These are phyloP conservation scores for Scytalidium lignicola DNA, from an alignment of 2,329 filamentous ascomycete species.

Conservation along the genomic window DNA sequence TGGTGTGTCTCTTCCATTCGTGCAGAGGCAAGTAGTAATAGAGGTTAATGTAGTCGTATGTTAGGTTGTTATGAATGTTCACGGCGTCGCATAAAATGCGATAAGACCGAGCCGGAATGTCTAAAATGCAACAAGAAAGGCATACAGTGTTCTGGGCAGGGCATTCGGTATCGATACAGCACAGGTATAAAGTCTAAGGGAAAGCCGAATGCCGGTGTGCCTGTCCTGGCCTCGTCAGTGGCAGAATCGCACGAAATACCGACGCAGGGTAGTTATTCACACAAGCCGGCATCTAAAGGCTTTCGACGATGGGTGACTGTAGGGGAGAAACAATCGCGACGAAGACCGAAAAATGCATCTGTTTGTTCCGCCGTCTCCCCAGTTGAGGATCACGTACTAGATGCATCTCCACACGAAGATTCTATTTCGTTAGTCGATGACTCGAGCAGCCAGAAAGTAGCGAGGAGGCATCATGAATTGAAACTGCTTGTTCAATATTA, in stretches of 20 bases:
- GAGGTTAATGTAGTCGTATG: not conserved
- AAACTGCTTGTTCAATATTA: not conserved
- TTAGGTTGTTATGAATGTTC: constrained; percentile 34
- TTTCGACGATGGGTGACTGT: not conserved
- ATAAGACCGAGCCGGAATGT: constrained; percentile 34
- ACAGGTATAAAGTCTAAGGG: constrained; percentile 19
- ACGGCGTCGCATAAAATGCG: constrained; percentile 32
- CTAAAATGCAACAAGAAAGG: constrained; percentile 32
- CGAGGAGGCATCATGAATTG: constrained; percentile 4
- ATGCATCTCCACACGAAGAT: not conserved
- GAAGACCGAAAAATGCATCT: not conserved
- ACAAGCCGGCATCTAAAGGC: not conserved
- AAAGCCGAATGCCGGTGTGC: constrained; percentile 14
- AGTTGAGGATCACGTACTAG: not conserved
- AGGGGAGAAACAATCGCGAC: not conserved
- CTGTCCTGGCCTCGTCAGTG: not conserved
- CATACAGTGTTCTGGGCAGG: constrained; percentile 33
- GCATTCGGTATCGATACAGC: constrained; percentile 32
- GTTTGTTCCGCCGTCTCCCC: too few relatives aligned
- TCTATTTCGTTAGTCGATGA: not conserved
- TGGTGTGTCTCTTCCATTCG: too few relatives aligned
- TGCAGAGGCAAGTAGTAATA: not conserved
- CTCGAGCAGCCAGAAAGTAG: not conserved
- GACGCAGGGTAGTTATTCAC: not conserved
- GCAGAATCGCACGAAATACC: too few relatives aligned